phyloP scores from a whole-genome alignment of 805 yeast genomes.

The Candida ipomoeae region DNA sequence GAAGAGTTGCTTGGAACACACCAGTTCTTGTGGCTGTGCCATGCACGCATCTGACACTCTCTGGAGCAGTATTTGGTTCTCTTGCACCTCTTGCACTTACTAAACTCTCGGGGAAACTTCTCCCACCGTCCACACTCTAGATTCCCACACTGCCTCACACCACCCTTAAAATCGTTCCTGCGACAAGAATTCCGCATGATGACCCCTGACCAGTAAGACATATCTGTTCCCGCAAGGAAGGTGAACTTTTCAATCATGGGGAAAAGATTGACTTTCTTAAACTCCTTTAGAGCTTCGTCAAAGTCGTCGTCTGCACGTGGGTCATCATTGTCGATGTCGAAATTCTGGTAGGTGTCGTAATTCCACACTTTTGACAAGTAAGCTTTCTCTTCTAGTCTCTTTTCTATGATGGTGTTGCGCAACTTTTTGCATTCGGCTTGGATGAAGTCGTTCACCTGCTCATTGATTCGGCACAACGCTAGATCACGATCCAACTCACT shows the following conservation, averaged over 20 bases:
- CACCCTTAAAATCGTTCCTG: conserved; percentile 80
- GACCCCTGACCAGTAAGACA: conserved; percentile 97
- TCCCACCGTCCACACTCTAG: conserved; percentile 96
- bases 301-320: conserved; percentile 20
- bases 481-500: conserved; percentile 34
- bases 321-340: conserved; percentile 35
- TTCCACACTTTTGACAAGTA: conserved; percentile 35
- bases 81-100: conserved; percentile 91
- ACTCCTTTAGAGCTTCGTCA: conserved; percentile 42
- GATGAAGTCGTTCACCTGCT: conserved; percentile 28
- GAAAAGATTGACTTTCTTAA: conserved; percentile 62
- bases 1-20: conserved; percentile 54
- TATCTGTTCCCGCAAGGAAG: conserved; percentile 63
- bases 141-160: conserved; percentile 92
- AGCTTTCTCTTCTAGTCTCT: conserved; percentile 29
- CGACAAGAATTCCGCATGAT: conserved; percentile 95
- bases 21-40: conserved; percentile 95
- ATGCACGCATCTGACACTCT: conserved; percentile 85
- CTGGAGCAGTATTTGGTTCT: conserved; percentile 92
- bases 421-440: conserved; percentile 32
- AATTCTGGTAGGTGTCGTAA: conserved; percentile 36
- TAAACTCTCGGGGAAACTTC: conserved; percentile 81
- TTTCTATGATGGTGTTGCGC: conserved; percentile 29
- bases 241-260: conserved; percentile 93
- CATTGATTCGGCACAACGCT: conserved; percentile 29